These are phyloP conservation scores for Suhomyces bolitotheri DNA, from an alignment of 1,139 yeast species.

Conservation along the genomic window DNA sequence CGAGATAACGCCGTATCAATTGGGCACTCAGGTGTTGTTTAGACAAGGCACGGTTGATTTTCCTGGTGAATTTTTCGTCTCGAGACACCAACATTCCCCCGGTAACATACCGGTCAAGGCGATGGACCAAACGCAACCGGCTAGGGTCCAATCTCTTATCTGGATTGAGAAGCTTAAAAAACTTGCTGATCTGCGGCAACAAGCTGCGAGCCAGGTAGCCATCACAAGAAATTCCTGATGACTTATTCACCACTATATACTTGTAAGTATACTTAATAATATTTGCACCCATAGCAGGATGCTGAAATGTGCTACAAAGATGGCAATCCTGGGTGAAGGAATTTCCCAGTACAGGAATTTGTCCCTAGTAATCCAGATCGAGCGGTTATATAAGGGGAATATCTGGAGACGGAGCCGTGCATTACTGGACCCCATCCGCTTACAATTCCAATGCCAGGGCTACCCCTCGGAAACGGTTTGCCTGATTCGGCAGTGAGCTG, in stretches of 20 bases:
- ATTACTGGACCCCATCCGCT: no score
- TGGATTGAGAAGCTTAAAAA: slow-evolving; percentile 16
- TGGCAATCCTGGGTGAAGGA: no score
- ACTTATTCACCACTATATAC: slow-evolving; percentile 25
- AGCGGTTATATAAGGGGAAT: no score
- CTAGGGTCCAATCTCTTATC: slow-evolving; percentile 13
- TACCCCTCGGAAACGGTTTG: no score
- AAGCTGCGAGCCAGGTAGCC: slow-evolving; percentile 15
- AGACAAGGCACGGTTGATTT: slow-evolving; percentile 15
- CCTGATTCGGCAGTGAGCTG: no score
- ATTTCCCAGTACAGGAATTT: no score
- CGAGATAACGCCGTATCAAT: slow-evolving; percentile 23
- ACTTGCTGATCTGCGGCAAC: slow-evolving; percentile 18
- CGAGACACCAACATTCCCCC: slow-evolving; percentile 28
- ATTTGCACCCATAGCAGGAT: neutral
- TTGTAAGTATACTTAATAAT: slow-evolving; percentile 21
- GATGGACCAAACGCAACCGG: slow-evolving; percentile 22
- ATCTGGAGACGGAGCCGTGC: no score
- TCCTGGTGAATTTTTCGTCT: slow-evolving; percentile 20
- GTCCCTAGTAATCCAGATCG: no score
- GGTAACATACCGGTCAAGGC: slow-evolving; percentile 27
- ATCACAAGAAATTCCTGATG: slow-evolving; percentile 23
- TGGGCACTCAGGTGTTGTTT: slow-evolving; percentile 6
- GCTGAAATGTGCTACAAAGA: no score
- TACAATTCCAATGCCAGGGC: no score